phyloP scores from a whole-genome alignment of 345 rosid genomes.

The Gossypium stocksii region DNA sequence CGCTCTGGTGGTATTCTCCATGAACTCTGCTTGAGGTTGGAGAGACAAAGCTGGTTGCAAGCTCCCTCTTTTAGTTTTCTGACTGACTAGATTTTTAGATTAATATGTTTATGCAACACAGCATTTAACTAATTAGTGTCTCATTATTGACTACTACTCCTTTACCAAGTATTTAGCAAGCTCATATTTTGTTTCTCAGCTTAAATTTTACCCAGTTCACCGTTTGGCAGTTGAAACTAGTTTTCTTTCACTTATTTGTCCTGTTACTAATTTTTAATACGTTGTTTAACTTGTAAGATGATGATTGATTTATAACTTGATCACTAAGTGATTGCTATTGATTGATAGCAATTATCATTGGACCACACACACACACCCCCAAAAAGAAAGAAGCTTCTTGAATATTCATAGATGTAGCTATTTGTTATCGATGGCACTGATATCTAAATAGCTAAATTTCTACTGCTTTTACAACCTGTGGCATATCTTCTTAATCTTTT shows the following conservation, averaged over 20 bases:
- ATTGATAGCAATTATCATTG: neutral
- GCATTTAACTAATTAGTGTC: neutral
- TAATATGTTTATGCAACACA: neutral
- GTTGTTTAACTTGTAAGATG: neutral
- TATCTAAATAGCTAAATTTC: neutral
- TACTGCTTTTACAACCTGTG: neutral
- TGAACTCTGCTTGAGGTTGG: conserved; percentile 9
- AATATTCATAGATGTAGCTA: neutral
- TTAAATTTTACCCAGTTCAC: neutral
- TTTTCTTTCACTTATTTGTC: neutral
- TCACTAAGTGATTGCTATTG: conserved; percentile 1
- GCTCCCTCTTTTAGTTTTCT: neutral
- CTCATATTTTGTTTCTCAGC: neutral
- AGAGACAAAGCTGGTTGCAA: conserved; percentile 5
- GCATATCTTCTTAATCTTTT: neutral
- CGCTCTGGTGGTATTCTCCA: neutral
- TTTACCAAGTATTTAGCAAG: neutral
- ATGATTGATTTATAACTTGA: neutral
- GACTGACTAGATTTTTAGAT: neutral
- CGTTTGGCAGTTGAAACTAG: neutral
- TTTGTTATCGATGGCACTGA: neutral
- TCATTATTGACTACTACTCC: neutral
- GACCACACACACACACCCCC: neutral
- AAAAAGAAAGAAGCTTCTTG: conserved; percentile 2
- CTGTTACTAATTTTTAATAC: neutral